Evolutionary conservation across 2,329 filamentous ascomycete species (phyloP), one percentile per base, ranked within the genome.

Genomic region (Dryadomyces quercivorus): DNA sequence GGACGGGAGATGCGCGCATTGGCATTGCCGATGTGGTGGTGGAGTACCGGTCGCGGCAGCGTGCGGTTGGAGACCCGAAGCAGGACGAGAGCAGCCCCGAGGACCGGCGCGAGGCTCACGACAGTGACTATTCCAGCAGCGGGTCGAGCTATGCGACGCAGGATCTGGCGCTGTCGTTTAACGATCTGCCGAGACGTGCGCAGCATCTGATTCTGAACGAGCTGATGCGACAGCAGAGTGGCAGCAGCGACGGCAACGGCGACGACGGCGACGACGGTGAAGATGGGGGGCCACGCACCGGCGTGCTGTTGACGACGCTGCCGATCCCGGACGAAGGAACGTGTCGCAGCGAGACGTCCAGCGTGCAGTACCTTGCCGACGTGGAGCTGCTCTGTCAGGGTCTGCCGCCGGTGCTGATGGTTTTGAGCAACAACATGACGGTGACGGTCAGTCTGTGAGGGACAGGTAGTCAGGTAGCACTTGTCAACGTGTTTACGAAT

Each of bases 161-260:
- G 20, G 55, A 54, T 2, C 68, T 88, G 3, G 78, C 88, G 0
- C 72, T 94, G 2, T 88, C 83, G 2, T 95, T 95, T 72, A 94
- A 95, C 62, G 88, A 94, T 63, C 72, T 95, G 4, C 88, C 89
- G 0, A 88, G 85, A 62, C 81, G 88, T 16, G 88, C 88, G 2
- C 89, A 94, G 65, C 88, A 95, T 66, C 70, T 94, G 40, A 91
- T 95, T 31, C 70, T 95, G 16, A 95, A 95, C 65, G 88, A 95
- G 66, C 71, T 94, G 59, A 90, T 95, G 72, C 74, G 77, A 3
- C 75, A 76, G 56, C 73, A 88, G 58, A 88, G 84, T 60, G 66
- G 31, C 21, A 26, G 20, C 18, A 18, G 18, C n/a, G 43, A 18
- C 42, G 31, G 16, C 4, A 12, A n/a, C 34, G 20, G 15, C 7